Evolutionary conservation across 2,329 filamentous ascomycete species (phyloP), one percentile per base, ranked within the genome.

Genomic region (Arthrobotrys megalospora): DNA sequence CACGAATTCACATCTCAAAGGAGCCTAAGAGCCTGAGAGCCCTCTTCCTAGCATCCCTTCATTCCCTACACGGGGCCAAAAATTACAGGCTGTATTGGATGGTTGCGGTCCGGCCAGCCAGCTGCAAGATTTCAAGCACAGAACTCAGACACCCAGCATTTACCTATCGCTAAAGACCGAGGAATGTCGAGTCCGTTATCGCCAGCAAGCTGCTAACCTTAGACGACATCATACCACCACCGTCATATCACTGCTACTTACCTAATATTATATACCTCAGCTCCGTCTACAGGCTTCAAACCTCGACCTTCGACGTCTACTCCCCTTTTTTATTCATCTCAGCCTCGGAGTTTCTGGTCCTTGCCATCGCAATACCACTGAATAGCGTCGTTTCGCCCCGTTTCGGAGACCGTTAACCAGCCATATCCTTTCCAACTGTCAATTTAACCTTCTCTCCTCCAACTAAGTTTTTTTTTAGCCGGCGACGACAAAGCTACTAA

Each of bases 101-200:
- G 62, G 60, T 67, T 66, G 50, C 48, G 60, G 60, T 66, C 60
- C 69, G 68, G 36, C 41, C 67, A 62, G 43, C 68, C 55, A 64
- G 41, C 60, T 73, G 69, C 69, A 67, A 60, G 69, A 76, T 67
- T 72, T 65, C 62, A 32, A 72, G 32, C 53, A 45, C 41, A 10
- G 45, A 75, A 63, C 38, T 2, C 36, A 21, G 41, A 65, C 45
- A 76, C 72, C 53, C 55, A 69, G 72, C 72, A 69, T n/a, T 64
- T 69, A 69, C 55, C 53, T 76, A 76, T 76, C 72, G 72, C 72
- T 69, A 76, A 76, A 65, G 53, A 12, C 53, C 34, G 45, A 76
- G 63, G 71, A 76, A 68, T 68, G 64, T 64, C 34, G 38, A 52
- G 53, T 64, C 64, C 55, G 63, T 76, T 76, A 76, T 76, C 71